Percentiles rank a stretch among this genome's conserved stretches.
These are phyloP conservation scores for Skeletonema potamos DNA, from an alignment of 108 stramenopile genomes.

Conservation along the genomic window DNA sequence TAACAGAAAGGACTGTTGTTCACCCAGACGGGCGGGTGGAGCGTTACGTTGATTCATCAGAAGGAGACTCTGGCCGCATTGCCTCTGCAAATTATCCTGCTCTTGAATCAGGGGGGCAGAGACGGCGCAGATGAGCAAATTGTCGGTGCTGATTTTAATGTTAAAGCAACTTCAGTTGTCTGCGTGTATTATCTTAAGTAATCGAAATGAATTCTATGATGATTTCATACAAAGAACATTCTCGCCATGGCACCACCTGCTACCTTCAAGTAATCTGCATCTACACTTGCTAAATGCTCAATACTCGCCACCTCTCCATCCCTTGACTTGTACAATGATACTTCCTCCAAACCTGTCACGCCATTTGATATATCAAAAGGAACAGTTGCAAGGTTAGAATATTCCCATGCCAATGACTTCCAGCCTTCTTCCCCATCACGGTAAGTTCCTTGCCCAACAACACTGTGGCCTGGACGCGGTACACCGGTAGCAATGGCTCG, in stretches of 20 bases:
- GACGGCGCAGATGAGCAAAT: conserved; percentile 14
- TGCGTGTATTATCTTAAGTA: neutral
- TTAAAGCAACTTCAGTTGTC: no score
- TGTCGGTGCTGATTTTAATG: no score
- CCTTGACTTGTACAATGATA: conserved; percentile 54
- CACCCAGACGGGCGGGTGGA: conserved; percentile 82
- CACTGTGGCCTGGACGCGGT: conserved; percentile 68
- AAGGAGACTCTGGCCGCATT: conserved; percentile 14
- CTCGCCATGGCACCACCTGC: conserved; percentile 88
- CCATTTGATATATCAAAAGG: neutral
- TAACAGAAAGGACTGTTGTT: conserved; percentile 67
- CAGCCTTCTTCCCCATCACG: conserved; percentile 65
- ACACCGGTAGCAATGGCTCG: conserved; percentile 72
- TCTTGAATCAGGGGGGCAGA: conserved; percentile 24
- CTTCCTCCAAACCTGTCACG: conserved; percentile 50
- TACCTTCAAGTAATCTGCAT: conserved; percentile 55
- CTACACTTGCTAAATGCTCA: conserved; percentile 74
- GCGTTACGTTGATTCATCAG: conserved; percentile 53
- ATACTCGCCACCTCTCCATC: conserved; percentile 58
- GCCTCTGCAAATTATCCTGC: conserved; percentile 15
- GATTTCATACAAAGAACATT: conserved; percentile 71
- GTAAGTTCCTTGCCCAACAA: conserved; percentile 68
- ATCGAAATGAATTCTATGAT: neutral
- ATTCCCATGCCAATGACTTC: conserved; percentile 67
- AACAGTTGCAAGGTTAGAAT: conserved; percentile 19